phyloP scores from a whole-genome alignment of 1,284 basidiomycete species.

The Puccinia brachypodii region DNA sequence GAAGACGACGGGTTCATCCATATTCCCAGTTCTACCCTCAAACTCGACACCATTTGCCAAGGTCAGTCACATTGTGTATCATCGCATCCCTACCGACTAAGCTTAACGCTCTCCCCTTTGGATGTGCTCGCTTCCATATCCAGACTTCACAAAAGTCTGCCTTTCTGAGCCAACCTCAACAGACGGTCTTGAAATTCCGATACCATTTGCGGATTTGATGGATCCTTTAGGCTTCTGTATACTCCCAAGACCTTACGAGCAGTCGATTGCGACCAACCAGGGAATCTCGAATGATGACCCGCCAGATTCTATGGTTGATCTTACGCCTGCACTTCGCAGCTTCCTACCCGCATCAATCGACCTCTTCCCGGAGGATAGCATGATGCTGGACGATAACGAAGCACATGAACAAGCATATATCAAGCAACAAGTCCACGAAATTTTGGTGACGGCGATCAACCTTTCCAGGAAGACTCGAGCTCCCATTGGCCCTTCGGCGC shows the following conservation, averaged over 20 bases:
- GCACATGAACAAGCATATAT: not conserved
- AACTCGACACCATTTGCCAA: conserved; percentile 7
- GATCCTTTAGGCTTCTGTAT: not conserved
- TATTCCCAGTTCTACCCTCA: not conserved
- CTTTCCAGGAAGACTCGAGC: not conserved
- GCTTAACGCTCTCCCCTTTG: not conserved
- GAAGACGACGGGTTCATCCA: not conserved
- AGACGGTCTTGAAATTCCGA: not conserved
- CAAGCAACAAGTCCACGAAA: not conserved
- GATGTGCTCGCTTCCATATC: not conserved
- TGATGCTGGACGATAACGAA: not conserved
- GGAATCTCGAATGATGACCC: not conserved
- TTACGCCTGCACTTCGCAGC: not conserved
- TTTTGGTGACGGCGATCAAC: not conserved
- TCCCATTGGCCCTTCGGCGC: not conserved
- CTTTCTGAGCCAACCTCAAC: not conserved
- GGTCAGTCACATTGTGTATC: not conserved
- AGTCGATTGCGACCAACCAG: not conserved
- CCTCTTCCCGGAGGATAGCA: not conserved
- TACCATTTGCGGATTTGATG: not conserved
- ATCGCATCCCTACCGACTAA: not conserved
- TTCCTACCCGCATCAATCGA: not conserved
- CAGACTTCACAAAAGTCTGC: conserved; percentile 8
- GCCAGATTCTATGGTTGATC: not conserved
- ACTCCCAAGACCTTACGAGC: not conserved